These are phyloP conservation scores for Arthroderma sp. DNA, from an alignment of 2,329 filamentous ascomycete species.

Conservation along the genomic window DNA sequence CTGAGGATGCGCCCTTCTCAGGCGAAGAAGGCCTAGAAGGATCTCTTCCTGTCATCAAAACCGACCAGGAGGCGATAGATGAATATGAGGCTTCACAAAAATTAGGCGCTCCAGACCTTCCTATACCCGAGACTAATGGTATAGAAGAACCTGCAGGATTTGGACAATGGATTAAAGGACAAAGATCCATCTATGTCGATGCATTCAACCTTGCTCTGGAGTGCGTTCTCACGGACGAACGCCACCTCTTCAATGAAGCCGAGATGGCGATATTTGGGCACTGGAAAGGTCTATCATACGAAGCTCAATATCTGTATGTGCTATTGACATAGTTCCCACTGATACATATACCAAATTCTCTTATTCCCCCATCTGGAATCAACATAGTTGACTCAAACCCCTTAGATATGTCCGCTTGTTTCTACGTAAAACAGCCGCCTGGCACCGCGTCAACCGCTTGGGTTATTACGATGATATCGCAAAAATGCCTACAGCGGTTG, in stretches of 20 bases:
- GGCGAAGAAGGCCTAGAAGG: conserved; percentile 40
- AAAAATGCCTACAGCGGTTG: conserved; percentile 54
- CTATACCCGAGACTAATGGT: conserved; percentile 25
- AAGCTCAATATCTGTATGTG: conserved; percentile 76
- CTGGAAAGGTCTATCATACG: conserved; percentile 64
- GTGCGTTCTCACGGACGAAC: conserved; percentile 79
- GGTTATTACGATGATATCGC: conserved; percentile 74
- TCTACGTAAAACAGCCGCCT: conserved; percentile 76
- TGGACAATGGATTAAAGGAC: conserved; percentile 57
- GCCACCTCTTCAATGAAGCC: conserved; percentile 68
- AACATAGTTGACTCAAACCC: conserved; percentile 5
- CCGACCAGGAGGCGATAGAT: conserved; percentile 59
- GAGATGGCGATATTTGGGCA: conserved; percentile 64
- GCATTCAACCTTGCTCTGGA: conserved; percentile 88
- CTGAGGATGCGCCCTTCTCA: background rate
- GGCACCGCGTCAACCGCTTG: conserved; percentile 70
- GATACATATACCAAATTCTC: background rate
- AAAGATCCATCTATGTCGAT: conserved; percentile 89
- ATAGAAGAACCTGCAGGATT: conserved; percentile 30
- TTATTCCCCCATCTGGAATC: background rate
- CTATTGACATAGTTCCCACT: background rate
- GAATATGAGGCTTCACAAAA: conserved; percentile 59
- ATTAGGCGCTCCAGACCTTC: conserved; percentile 34
- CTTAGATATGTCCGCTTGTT: conserved; percentile 80
- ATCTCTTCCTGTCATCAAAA: conserved; percentile 54